Evolutionary conservation across 345 rosid genomes (phyloP).

Genomic region (Salix caprea): DNA sequence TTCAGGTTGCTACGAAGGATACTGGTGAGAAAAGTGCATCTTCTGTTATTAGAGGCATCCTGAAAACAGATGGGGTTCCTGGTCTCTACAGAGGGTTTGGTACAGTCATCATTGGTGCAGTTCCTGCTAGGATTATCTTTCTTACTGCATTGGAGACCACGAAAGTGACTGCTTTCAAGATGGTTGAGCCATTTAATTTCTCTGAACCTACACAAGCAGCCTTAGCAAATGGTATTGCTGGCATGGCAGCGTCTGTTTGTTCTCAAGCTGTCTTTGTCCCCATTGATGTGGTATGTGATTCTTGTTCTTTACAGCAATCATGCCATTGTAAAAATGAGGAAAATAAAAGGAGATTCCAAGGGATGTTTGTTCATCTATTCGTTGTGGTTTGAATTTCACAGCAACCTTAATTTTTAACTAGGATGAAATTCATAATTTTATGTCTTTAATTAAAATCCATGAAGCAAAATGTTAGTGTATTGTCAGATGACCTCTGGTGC

Average conservation of each 20-base stretch:
- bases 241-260: slow-evolving; percentile 81
- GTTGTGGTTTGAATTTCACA: not conserved
- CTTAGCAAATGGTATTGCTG: slow-evolving; percentile 88
- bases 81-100: slow-evolving; percentile 96
- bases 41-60: slow-evolving; percentile 68
- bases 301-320: not conserved
- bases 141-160: slow-evolving; percentile 87
- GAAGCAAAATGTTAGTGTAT: not conserved
- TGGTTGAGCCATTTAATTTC: slow-evolving; percentile 33
- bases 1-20: slow-evolving; percentile 89
- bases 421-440: not conserved
- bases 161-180: slow-evolving; percentile 65
- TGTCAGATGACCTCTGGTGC: not conserved
- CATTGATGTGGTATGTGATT: slow-evolving; percentile 73
- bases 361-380: not conserved
- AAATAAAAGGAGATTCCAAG: not conserved
- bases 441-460: not conserved
- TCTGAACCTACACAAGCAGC: slow-evolving; percentile 88
- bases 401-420: not conserved
- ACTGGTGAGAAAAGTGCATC: slow-evolving; percentile 66
- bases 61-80: slow-evolving; percentile 81
- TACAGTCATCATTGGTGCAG: slow-evolving; percentile 86
- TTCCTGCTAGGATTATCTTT: slow-evolving; percentile 86
- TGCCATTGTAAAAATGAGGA: not conserved
- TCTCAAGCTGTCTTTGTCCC: slow-evolving; percentile 94